Percentiles rank a stretch among this genome's conserved stretches.
These are phyloP conservation scores for Backusella australiensis DNA, from an alignment of 192 early-diverging fungal genomes.

Conservation along the genomic window DNA sequence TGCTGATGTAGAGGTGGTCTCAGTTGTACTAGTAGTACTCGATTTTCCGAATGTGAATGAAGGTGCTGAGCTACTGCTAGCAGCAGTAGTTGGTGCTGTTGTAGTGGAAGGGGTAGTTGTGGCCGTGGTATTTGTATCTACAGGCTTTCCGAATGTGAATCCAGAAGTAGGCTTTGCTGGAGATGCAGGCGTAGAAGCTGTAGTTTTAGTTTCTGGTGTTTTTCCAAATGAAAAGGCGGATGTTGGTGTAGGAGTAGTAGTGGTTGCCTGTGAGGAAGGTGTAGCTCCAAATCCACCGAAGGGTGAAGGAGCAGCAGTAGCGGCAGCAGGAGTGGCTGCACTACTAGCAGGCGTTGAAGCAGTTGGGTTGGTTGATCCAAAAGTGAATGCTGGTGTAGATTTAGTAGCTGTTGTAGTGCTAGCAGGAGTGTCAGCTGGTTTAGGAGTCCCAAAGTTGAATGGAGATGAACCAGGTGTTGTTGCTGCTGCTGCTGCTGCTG, in stretches of 20 bases:
- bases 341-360: not conserved
- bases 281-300: not conserved
- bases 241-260: not conserved
- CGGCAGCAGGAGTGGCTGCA: not conserved
- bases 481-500: not conserved
- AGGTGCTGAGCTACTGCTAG: not conserved
- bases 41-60: not conserved
- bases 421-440: not conserved
- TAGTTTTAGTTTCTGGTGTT: not conserved
- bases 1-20: not conserved
- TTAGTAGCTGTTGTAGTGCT: not conserved
- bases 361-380: not conserved
- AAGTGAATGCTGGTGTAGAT: not conserved
- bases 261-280: not conserved
- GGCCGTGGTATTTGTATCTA: not conserved
- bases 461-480: not conserved
- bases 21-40: not conserved
- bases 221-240: not conserved
- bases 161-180: not conserved
- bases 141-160: not conserved
- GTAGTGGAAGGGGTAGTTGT: not conserved
- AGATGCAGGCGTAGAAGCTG: not conserved
- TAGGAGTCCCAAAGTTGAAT: conserved; percentile 19
- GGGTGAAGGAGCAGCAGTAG: not conserved
- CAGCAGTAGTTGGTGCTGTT: not conserved